phyloP scores from a whole-genome alignment of 2,329 filamentous ascomycete genomes.

The Ceratocystis alfenasii region DNA sequence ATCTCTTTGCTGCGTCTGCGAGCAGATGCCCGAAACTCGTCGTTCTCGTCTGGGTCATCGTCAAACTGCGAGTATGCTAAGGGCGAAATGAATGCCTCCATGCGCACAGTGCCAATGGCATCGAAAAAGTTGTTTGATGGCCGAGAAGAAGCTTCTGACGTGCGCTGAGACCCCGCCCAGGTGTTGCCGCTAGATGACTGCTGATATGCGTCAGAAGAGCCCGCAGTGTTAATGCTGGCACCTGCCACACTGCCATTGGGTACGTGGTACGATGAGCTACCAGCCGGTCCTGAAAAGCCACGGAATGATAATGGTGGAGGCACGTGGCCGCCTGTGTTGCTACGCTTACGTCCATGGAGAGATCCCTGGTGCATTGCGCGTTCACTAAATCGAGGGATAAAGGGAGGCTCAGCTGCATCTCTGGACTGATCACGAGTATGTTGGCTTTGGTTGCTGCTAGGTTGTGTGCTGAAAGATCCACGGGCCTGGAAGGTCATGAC shows the following conservation, averaged over 20 bases:
- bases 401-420: conserved; percentile 58
- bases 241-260: conserved; percentile 46
- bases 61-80: conserved; percentile 39
- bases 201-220: conserved; percentile 50
- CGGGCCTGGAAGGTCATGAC: conserved; percentile 25
- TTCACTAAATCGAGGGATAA: conserved; percentile 55
- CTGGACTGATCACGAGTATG: conserved; percentile 40
- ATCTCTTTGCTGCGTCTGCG: conserved; percentile 45
- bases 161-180: conserved; percentile 34
- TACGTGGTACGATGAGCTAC: conserved; percentile 34
- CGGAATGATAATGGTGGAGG: conserved; percentile 62
- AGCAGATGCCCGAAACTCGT: conserved; percentile 38
- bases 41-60: conserved; percentile 38
- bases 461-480: conserved; percentile 33
- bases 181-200: conserved; percentile 32
- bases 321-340: conserved; percentile 70
- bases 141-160: conserved; percentile 43
- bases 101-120: conserved; percentile 78
- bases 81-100: conserved; percentile 88
- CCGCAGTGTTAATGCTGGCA: conserved; percentile 45
- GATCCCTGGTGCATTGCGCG: conserved; percentile 35
- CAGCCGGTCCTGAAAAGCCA: conserved; percentile 55
- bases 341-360: conserved; percentile 69
- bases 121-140: conserved; percentile 61
- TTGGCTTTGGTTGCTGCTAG: conserved; percentile 27